Evolutionary conservation across 345 rosid species (phyloP), one percentile per base, ranked within the genome.

Genomic region (Linum trigynum): DNA sequence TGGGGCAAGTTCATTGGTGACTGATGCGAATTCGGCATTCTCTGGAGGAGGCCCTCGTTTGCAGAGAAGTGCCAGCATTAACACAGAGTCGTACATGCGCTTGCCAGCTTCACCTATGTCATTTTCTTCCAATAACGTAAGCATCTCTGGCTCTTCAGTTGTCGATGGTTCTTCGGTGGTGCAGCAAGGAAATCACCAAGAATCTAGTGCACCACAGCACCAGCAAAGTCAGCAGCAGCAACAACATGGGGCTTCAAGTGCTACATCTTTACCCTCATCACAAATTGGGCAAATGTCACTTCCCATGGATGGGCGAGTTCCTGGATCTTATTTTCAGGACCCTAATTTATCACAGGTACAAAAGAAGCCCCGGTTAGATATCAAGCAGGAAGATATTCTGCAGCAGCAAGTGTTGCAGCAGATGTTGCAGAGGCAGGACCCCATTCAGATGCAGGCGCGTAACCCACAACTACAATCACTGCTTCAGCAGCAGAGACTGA

Each of bases 81-180:
- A 94, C 71, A 86, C 86, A 5, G 97, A 94, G 68, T 85, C 99
- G 0, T 90, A 90, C 64, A 83, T 92, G 92, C 96, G 99, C 67
- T 80, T 90, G 72, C 97, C 99, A 2, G 96, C 97, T 3, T 94
- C 97, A 0, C 99, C 97, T 11, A 76, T 94, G 90, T 90, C 99
- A 0, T 94, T 88, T 74, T 73, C 97, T 38, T 94, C 97, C n/a
- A 92, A 92, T 74, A 92, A 92, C 66, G 81, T 92, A 48, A 89
- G 89, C 64, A 76, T 92, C 67, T 92, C 98, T 2, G 97, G 97
- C 17, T 86, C 96, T 10, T 90, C 97, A 4, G 80, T 84, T 62
- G 82, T 82, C 56, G 99, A 94, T 64, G 99, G 95, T 42, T 88
- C 97, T 32, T 86, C 89, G 35, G 81, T 81, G 37, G 92, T 80